Evolutionary conservation across 1,139 yeast genomes (phyloP), one percentile per base, ranked within the genome.

Genomic region (Saccharomyces hybrid): DNA sequence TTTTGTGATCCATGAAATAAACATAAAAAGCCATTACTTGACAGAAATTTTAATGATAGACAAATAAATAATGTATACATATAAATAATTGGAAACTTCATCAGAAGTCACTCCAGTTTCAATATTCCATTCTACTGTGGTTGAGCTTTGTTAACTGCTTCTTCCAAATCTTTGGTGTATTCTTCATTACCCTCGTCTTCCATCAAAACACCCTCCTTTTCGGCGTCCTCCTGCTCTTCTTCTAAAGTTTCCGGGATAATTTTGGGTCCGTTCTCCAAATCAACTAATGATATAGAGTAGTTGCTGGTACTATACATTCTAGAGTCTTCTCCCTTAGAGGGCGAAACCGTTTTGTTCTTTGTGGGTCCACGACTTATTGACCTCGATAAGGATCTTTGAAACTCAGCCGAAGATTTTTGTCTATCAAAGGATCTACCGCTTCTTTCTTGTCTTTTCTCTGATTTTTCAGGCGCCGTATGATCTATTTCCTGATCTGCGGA

Each of bases 371-470:
- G 61, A 51, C 62, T 62, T 48, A 65, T 50, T 9, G 70, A 66
- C 46, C 68, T 62, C 8, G 67, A 65, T 32, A 66, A 53, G 4
- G 69, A 65, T 50, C 67, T 62, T 52, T 65, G 54, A 54, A 64
- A 66, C 27, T 62, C 69, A 23, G 61, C 55, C 9, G 66, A 61
- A 29, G 61, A 56, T 8, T 56, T 57, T 38, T 50, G 48, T 53
- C 55, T 58, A 34, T 55, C 54, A 25, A 55, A 51, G 3, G 64
- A 56, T 47, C 67, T 56, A 27, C 65, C 65, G 26, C 59, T 56
- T 47, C 64, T 53, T 20, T 59, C 62, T 26, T 58, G 29, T 16
- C 55, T 23, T 20, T 34, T 26, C 5, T 25, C 34, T 7, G 28
- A 25, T 4, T 34, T 28, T 8, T 32, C 16, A 16, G 48, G 27